Base-by-base conservation (phyloP, 441 rosid genomes). In the Pelargonium fulgidum region DNA sequence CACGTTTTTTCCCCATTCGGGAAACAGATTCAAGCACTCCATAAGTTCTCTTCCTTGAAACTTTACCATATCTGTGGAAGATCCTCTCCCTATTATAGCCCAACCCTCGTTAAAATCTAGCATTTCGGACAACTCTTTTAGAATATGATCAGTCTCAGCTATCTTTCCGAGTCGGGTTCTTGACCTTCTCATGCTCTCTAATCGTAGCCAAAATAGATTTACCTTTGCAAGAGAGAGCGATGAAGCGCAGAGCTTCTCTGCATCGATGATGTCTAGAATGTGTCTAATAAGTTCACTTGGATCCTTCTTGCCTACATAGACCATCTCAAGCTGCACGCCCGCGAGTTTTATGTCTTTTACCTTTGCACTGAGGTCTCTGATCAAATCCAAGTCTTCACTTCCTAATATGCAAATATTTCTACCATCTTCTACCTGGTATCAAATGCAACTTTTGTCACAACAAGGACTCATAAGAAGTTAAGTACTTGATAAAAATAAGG, bases 181-280 rank as follows among this genome's bases (percentile, higher is more conserved):
- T 0, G 93, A 88, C 73, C 82, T 79, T 72, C 83, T 80, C 79
- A 92, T 84, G 50, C 96, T 79, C 72, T 85, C 86, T 68, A 92
- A 62, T 22, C 96, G 85, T 22, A 81, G 72, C 96, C 96, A 90
- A 68, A 92, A 88, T 78, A 85, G 83, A n/a, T 73, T 79, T 59
- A 86, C 22, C 58, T 84, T 73, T 22, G 82, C 79, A 19, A 78
- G 78, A 42, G 92, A 77, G 63, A 87, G 79, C 9, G 61, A 54
- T 12, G 73, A 7, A 44, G n/a, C 72, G 12, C 36, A 48, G 64
- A 76, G 78, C 73, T 83, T 77, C 72, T 85, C 85, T 72, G 69
- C 50, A 50, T 72, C 70, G 70, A 80, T 78, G 50, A 64, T 69
- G 36, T 72, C 70, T 71, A 72, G 70, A 61, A 76, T 70, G 29